Percentiles rank a stretch among this genome's conserved stretches.
Conservation (phyloP, 1,284 basidiomycete genomes). For the Porodaedalea pini region DNA sequence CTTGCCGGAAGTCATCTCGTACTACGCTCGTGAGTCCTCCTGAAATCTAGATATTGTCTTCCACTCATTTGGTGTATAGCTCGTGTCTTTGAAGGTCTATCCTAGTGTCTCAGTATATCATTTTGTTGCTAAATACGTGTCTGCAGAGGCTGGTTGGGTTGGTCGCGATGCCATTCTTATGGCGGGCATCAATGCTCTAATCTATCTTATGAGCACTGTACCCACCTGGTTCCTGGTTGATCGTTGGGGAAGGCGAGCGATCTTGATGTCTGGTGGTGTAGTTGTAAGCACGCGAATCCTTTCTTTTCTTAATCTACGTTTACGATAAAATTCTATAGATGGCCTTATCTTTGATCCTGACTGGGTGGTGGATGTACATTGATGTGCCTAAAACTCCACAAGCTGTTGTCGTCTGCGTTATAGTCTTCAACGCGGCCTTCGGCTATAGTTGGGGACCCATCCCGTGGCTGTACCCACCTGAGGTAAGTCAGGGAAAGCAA, state of each 20-base stretch:
- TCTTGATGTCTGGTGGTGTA: conserved; percentile 90
- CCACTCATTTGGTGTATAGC: conserved; percentile 38
- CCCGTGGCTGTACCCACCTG: conserved; percentile 87
- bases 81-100: conserved; percentile 79
- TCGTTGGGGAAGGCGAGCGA: conserved; percentile 84
- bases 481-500: conserved; percentile 42
- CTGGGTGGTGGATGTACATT: conserved; percentile 92
- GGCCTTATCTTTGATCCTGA: conserved; percentile 72
- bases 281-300: conserved; percentile 46
- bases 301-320: conserved; percentile 8
- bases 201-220: conserved; percentile 81
- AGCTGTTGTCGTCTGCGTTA: conserved; percentile 88
- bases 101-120: background rate
- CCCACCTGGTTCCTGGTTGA: conserved; percentile 96
- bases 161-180: conserved; percentile 96
- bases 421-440: conserved; percentile 93
- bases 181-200: conserved; percentile 92
- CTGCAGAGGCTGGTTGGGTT: conserved; percentile 90
- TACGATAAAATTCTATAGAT: conserved; percentile 45
- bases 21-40: conserved; percentile 80
- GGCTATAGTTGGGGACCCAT: conserved; percentile 82
- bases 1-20: conserved; percentile 72
- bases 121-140: conserved; percentile 20
- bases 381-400: conserved; percentile 83
- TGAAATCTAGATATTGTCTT: background rate